Evolutionary conservation across 805 yeast species (phyloP).

Genomic region (Suhomyces vadensis): DNA sequence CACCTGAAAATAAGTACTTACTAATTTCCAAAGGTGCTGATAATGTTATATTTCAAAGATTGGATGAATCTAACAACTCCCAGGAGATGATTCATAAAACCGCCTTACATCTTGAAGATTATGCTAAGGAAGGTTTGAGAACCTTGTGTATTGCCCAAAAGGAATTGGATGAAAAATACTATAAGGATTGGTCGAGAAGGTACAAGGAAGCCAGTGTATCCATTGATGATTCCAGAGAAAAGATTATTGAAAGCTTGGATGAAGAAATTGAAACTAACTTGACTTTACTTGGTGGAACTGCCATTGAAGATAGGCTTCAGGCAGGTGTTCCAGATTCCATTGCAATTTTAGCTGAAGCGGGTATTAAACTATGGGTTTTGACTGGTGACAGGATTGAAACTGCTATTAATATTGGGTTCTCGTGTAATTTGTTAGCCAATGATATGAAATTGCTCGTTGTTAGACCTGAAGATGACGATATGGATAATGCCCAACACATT

Average conservation of each 20-base stretch:
- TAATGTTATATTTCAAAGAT: slow-evolving; percentile 55
- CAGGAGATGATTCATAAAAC: slow-evolving; percentile 55
- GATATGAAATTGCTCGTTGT: slow-evolving; percentile 76
- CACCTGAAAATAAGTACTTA: slow-evolving; percentile 42
- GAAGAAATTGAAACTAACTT: slow-evolving; percentile 66
- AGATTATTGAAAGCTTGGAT: slow-evolving; percentile 50
- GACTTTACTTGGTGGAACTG: slow-evolving; percentile 75
- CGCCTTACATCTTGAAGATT: slow-evolving; percentile 63
- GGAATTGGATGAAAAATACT: slow-evolving; percentile 46
- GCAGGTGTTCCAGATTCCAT: slow-evolving; percentile 87
- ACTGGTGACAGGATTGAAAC: slow-evolving; percentile 92
- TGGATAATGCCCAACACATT: slow-evolving; percentile 36
- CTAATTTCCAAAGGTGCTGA: slow-evolving; percentile 76
- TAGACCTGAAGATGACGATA: slow-evolving; percentile 44
- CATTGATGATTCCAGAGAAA: slow-evolving; percentile 58
- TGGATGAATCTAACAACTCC: slow-evolving; percentile 41
- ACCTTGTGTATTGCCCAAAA: slow-evolving; percentile 70
- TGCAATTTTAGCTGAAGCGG: slow-evolving; percentile 66
- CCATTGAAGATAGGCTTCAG: slow-evolving; percentile 82
- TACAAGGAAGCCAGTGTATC: slow-evolving; percentile 61
- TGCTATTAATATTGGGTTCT: slow-evolving; percentile 83
- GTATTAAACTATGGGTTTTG: slow-evolving; percentile 81
- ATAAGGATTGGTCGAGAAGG: slow-evolving; percentile 53
- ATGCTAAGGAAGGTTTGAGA: slow-evolving; percentile 75
- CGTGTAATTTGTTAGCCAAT: slow-evolving; percentile 73